These are phyloP conservation scores for Botrytis pseudocinerea DNA, from an alignment of 2,329 filamentous ascomycete species.

Conservation along the genomic window DNA sequence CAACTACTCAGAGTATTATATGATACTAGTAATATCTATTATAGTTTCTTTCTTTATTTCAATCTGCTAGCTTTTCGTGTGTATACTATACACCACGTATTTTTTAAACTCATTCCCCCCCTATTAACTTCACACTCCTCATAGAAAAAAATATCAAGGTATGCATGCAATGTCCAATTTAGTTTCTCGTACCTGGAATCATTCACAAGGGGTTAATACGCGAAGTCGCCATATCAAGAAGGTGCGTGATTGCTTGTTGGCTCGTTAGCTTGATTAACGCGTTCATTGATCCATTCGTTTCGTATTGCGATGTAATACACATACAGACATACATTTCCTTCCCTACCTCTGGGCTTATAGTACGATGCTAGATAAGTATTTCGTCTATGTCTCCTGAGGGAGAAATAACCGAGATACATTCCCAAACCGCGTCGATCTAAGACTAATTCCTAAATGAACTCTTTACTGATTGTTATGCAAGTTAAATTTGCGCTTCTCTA, in stretches of 20 bases:
- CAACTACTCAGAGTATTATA: too few species aligned
- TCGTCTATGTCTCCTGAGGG: too few species aligned
- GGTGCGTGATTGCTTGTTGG: background rate
- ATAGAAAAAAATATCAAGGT: background rate
- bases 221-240: background rate
- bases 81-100: background rate
- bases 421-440: background rate
- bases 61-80: background rate
- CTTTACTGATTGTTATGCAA: background rate
- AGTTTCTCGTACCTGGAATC: background rate
- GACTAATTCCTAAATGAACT: rapidly evolving
- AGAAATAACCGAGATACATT: background rate
- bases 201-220: rapidly evolving
- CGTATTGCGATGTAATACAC: background rate
- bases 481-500: background rate
- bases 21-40: too few species aligned
- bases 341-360: background rate
- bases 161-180: background rate
- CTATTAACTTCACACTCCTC: background rate
- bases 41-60: too few species aligned
- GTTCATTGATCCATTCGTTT: background rate
- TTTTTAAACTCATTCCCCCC: background rate
- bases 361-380: too few species aligned
- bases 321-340: background rate
- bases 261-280: background rate